A percentile compares a stretch with the other conserved stretches of the same genome.
These are phyloP conservation scores for Amanita pallidorosea DNA, from an alignment of 768 basidiomycete genomes.

Conservation along the genomic window DNA sequence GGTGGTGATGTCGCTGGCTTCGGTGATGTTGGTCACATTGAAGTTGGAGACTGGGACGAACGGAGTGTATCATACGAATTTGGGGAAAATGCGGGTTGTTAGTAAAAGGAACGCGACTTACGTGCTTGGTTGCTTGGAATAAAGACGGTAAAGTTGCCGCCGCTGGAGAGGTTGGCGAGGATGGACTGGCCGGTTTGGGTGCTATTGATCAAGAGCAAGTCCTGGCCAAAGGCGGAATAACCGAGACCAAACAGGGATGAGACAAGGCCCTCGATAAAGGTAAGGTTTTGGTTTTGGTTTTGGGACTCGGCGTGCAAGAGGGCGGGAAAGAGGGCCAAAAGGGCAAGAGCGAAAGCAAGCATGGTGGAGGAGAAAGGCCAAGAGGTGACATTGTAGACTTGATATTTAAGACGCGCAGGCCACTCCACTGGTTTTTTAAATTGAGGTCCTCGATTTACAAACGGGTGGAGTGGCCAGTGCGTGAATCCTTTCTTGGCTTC, in stretches of 20 bases:
- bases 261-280: constrained; percentile 20
- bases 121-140: constrained; percentile 47
- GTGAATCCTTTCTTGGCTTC: too few species aligned
- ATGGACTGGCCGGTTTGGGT: constrained; percentile 32
- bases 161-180: constrained; percentile 30
- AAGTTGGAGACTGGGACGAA: neutral
- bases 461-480: too few species aligned
- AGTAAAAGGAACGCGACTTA: constrained; percentile 16
- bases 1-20: neutral
- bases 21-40: constrained; percentile 3
- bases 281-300: constrained; percentile 6
- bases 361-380: neutral
- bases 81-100: neutral
- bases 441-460: too few species aligned
- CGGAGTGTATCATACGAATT: neutral
- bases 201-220: constrained; percentile 29
- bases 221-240: constrained; percentile 29
- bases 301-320: constrained; percentile 7
- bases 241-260: constrained; percentile 26
- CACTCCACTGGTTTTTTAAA: too few species aligned
- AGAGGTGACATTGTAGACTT: neutral
- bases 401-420: too few species aligned
- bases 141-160: constrained; percentile 38
- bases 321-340: constrained; percentile 9
- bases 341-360: constrained; percentile 6